Base-by-base conservation (phyloP, 2,329 filamentous ascomycete species). In the Pseudogymnoascus sp. region DNA sequence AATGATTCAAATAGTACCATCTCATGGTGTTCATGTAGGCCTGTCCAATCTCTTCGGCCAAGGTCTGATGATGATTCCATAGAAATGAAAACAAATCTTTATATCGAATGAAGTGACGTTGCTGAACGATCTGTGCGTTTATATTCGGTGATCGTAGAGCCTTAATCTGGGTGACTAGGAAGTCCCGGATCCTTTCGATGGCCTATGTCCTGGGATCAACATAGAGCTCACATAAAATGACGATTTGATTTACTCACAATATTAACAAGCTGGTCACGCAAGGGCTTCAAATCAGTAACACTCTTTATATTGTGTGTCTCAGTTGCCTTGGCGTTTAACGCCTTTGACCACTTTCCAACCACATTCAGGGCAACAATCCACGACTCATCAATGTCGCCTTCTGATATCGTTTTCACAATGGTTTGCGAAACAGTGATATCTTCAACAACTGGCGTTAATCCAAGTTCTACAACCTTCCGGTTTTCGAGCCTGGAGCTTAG, bases 11-110 rank as follows among this genome's bases (percentile, higher is more conserved):
- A 73, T 97, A 97, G 72, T 99, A 99, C 95, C 95, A 99, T 61
- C 92, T 86, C 91, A 99, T 99, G 0, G 96, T 99, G 74, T 97
- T 96, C 78, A 96, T 88, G 71, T 99, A 99, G 3, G 96, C 95
- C 73, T 91, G 89, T 7, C 87, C 87, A 67, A 99, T 96, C 75
- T 99, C 91, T 61, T 93, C 88, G 7, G 91, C 91, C 5, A 99
- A 84, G n/a, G 85, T 81, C 1, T 89, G 80, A 70, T 97, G 92
- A 67, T 93, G 89, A 68, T 85, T 87, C 64, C 91, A 86, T 33
- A 99, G 81, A 71, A 97, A 99, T 5, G 85, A 82, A 75, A 88
- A 99, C 0, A 97, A 79, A 35, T 96, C 92, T 73, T 91, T 96
- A 78, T 92, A 96, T 69, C 85, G 88, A 59, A 97, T 79, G 69